Base-by-base conservation (phyloP, 108 stramenopile genomes). In the Cyclotella distinguenda region DNA sequence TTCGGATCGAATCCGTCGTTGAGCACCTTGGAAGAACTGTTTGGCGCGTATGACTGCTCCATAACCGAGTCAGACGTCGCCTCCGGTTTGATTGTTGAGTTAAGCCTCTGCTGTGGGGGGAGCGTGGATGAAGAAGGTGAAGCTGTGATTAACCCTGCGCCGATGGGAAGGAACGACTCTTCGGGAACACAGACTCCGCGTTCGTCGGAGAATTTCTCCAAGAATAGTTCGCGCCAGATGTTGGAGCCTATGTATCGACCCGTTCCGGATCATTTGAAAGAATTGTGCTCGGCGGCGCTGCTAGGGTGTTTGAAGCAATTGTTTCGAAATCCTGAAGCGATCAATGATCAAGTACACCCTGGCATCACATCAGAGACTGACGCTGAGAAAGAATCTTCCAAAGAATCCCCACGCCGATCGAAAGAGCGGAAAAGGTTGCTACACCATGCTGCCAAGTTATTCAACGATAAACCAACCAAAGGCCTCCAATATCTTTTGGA, bases 251-350 rank as follows among this genome's bases (percentile, higher is more conserved):
- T 57, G 23, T 45, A 55, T 58, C 67, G 91, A 34, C 69, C 72
- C 21, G 89, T 90, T 4, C 92, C 92, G 34, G 78, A 88, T 48
- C 89, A 90, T 77, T 51, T 93, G 42, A 86, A 84, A 60, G 92
- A 89, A 62, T 43, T 93, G 27, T 93, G 92, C 51, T 84, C 86
- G 10, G 81, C 88, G 63, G 84, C 87, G 18, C 77, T 93, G 15
- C 67, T 86, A 43, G 92, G 92, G 9, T 63, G 73, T 27, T 64
- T 93, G 73, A 84, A 81, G 53, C 80, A 79, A 31, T 68, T 89
- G 19, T 89, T 87, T 59, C 78, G 64, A 23, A 78, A 78, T 31
- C 81, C 81, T 34, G 82, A 78, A 36, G 23, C 67, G 21, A 36
- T 59, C 5, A 13, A 36, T 16, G 13, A 27, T 21, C 35, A 7